These are phyloP conservation scores for Dillenia turbinata DNA, from an alignment of 164 flowering plant species.

Conservation along the genomic window DNA sequence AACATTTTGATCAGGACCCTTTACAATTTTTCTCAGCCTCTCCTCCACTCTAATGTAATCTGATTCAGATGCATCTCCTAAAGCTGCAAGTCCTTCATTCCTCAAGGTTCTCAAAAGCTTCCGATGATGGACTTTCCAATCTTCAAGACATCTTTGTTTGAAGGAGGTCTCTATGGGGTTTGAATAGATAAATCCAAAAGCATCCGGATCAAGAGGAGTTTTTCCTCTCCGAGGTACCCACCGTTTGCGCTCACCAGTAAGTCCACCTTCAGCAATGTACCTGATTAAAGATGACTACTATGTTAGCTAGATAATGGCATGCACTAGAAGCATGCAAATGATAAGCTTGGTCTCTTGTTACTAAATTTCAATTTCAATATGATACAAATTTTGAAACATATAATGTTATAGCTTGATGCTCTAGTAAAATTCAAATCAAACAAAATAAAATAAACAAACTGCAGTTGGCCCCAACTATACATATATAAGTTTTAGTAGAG, in stretches of 20 bases:
- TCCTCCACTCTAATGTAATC: slow-evolving; percentile 80
- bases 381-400: too few relatives aligned
- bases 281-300: slow-evolving; percentile 26
- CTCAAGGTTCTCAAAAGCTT: slow-evolving; percentile 63
- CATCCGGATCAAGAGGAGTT: slow-evolving; percentile 94
- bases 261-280: slow-evolving; percentile 91
- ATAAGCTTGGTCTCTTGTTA: too few relatives aligned
- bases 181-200: slow-evolving; percentile 67
- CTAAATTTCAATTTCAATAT: too few relatives aligned
- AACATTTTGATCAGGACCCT: slow-evolving; percentile 78
- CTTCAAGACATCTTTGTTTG: slow-evolving; percentile 86
- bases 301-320: too few relatives aligned
- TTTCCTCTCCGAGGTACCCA: slow-evolving; percentile 99
- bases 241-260: slow-evolving; percentile 93
- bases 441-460: too few relatives aligned
- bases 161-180: slow-evolving; percentile 91
- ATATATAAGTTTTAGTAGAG: not conserved
- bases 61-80: slow-evolving; percentile 72
- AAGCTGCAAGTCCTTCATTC: slow-evolving; percentile 63
- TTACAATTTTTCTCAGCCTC: slow-evolving; percentile 67
- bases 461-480: too few relatives aligned
- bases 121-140: slow-evolving; percentile 68
- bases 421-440: too few relatives aligned
- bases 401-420: too few relatives aligned
- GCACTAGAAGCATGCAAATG: too few relatives aligned